Evolutionary conservation across 23 red algal species (phyloP), one percentile per base, ranked within the genome.

Genomic region (Gracilaria gracilis): DNA sequence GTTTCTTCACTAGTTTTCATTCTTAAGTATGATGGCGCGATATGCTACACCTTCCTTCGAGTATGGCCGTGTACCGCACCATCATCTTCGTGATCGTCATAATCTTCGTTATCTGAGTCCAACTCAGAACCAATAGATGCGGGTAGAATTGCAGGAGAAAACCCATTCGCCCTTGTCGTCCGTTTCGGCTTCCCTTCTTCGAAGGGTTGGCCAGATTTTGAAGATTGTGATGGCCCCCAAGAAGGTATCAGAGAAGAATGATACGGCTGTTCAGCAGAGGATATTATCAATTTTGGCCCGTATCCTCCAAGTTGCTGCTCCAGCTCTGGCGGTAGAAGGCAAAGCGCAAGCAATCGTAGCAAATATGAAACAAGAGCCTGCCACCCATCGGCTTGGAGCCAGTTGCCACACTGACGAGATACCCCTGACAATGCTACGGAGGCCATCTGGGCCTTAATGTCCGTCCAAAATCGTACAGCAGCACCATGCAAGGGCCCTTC

Each of bases 381-480:
- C 94, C 94, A 96, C 9, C 95, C 95, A 1, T 72, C 85, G 17
- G 61, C 57, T 24, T 87, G 84, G 21, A 97, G 61, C 80, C 95
- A 89, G 67, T 97, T 90, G 16, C 87, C 95, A 59, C 95, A 97
- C 50, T 92, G 76, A 37, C 95, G 89, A 16, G 87, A 91, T 32
- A 92, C 89, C 25, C 95, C 95, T 27, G 81, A 97, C 21, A 97
- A 80, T 20, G 95, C 95, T 7, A 97, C 95, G 38, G 79, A 82
- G 21, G 95, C 90, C 95, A 97, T 93, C 48, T 97, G 95, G 27
- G 90, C 90, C 64, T 94, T 93, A 61, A 97, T 94, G 59, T 85
- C 84, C n/a, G 83, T 85, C 44, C 95, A 90, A 84, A 97, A 97
- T 21, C 90, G 86, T n/a, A 93, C 80, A 23, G 82, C 77, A 27